Evolutionary conservation across 164 flowering plant genomes (phyloP).

Genomic region (Platanus orientalis): DNA sequence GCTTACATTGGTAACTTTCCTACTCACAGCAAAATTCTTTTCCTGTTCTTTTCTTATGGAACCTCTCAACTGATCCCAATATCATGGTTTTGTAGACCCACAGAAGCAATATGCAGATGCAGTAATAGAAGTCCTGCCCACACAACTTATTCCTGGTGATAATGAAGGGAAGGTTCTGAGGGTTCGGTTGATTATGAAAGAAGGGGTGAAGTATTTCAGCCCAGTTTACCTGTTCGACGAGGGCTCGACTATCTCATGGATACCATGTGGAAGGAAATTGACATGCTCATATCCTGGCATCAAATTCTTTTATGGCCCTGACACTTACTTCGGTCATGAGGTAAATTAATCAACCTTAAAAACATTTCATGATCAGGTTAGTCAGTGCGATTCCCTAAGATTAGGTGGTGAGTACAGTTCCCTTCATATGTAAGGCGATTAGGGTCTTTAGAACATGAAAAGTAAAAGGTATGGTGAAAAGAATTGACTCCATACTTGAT

Average conservation of each 20-base stretch:
- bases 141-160: conserved; percentile 82
- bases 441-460: too few species aligned
- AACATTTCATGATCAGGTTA: too few species aligned
- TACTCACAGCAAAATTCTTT: neutral
- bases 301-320: conserved; percentile 88
- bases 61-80: neutral
- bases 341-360: conserved; percentile 28
- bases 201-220: conserved; percentile 76
- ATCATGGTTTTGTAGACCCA: conserved; percentile 58
- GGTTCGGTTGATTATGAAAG: conserved; percentile 86
- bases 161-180: conserved; percentile 87
- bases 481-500: too few species aligned
- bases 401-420: too few species aligned
- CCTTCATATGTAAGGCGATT: too few species aligned
- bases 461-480: too few species aligned
- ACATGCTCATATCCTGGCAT: conserved; percentile 99
- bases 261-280: conserved; percentile 94
- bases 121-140: conserved; percentile 93
- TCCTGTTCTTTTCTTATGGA: too few species aligned
- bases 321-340: conserved; percentile 75
- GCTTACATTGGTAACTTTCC: conserved; percentile 77
- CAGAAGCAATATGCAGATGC: conserved; percentile 97
- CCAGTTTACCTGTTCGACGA: conserved; percentile 95
- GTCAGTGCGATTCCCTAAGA: too few species aligned
- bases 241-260: conserved; percentile 95